These are phyloP conservation scores for Penicillium tannophilum DNA, from an alignment of 495 filamentous ascomycete species.

Conservation along the genomic window DNA sequence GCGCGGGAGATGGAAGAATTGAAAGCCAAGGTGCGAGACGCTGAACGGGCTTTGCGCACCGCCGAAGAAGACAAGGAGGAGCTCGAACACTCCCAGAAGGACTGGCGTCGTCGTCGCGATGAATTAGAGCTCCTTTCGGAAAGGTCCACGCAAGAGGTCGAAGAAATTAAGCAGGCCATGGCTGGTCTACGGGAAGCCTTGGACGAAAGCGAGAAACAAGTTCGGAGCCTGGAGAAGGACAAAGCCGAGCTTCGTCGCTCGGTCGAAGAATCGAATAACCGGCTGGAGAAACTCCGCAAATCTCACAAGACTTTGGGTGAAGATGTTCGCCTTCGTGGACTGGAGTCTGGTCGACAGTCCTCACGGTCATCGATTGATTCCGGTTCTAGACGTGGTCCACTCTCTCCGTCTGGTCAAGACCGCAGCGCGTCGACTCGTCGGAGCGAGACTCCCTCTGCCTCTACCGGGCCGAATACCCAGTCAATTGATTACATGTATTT, in stretches of 20 bases:
- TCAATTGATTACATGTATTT: constrained; percentile 80
- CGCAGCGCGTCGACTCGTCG: constrained; percentile 44
- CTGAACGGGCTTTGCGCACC: constrained; percentile 72
- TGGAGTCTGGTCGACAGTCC: constrained; percentile 53
- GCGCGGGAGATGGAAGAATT: constrained; percentile 87
- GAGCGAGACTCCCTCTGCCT: constrained; percentile 42
- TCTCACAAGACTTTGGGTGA: constrained; percentile 59
- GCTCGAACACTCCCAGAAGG: constrained; percentile 67
- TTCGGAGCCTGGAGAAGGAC: constrained; percentile 77
- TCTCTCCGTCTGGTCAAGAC: constrained; percentile 40
- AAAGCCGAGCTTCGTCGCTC: constrained; percentile 71
- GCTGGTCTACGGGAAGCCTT: constrained; percentile 73
- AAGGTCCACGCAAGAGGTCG: constrained; percentile 66
- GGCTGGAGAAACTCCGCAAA: constrained; percentile 79
- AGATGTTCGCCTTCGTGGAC: constrained; percentile 38
- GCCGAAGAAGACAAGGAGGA: constrained; percentile 70
- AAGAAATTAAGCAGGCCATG: constrained; percentile 77
- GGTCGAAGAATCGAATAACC: constrained; percentile 73
- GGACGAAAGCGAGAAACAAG: constrained; percentile 85
- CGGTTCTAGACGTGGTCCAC: constrained; percentile 42
- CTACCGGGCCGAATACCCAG: constrained; percentile 25
- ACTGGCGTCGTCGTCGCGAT: constrained; percentile 71
- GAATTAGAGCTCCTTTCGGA: constrained; percentile 73
- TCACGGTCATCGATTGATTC: constrained; percentile 71
- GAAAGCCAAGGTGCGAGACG: constrained; percentile 72